Evolutionary conservation across 768 basidiomycete species (phyloP), one percentile per base, ranked within the genome.

Genomic region (Suillus plorans): DNA sequence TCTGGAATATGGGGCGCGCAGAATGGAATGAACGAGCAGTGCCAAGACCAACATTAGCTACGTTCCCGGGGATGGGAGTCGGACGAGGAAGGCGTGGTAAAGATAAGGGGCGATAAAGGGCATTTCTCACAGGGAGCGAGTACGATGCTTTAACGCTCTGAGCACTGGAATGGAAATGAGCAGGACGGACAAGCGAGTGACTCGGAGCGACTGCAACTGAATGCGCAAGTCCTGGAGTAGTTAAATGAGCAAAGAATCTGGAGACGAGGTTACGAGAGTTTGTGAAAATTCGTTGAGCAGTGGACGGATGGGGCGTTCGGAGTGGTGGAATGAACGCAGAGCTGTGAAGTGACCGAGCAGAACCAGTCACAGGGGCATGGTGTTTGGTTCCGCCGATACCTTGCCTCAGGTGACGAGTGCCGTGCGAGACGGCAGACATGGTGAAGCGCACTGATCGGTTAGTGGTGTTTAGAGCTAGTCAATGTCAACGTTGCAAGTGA

Each of bases 11-110:
- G 4, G 90, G 89, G 3, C 89, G 86, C 13, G 82, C 83, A 3
- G 87, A 85, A 28, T 87, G 87, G 74, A 95, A 95, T 70, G 87
- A 91, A 44, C 93, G 81, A 0, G 89, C 90, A 0, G 85, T 84
- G 44, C 91, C 90, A 3, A 95, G 80, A 5, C 94, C 94, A 25
- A 95, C 84, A 66, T 92, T 88, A 0, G 84, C 75, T 36, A 90
- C 76, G 57, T 77, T 77, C 22, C 84, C 75, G 9, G 86, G 85
- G 18, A 85, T 80, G 2, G 45, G 50, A 25, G 82, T 81, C 1
- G 84, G 81, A n/a, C 82, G 84, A 12, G 91, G 91, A 13, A 93
- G 77, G 69, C 82, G 86, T 18, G 80, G 84, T 1, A 78, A 73
- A 31, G 77, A 75, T 31, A 82, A 74, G 2, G 80, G 85, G 20